Percentiles rank a stretch among this genome's conserved stretches.
Conservation (phyloP, 108 stramenopile genomes). For the Cyclotella baltica region DNA sequence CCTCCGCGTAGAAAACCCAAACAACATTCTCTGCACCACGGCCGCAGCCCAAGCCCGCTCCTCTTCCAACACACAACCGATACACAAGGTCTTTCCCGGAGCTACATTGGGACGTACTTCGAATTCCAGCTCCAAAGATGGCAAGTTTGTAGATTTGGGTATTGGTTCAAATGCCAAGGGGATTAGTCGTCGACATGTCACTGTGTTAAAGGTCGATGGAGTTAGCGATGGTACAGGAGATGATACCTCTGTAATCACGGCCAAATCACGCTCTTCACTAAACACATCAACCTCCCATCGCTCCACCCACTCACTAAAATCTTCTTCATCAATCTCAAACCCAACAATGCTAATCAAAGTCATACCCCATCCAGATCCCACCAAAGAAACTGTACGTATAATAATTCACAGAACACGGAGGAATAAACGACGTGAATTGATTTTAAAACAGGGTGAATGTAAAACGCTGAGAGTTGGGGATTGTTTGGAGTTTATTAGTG, state of each 20-base stretch:
- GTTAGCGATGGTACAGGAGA: too few species aligned
- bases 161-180: conserved; percentile 1
- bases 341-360: conserved; percentile 13
- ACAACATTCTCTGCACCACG: conserved; percentile 24
- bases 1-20: conserved; percentile 18
- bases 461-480: conserved; percentile 29
- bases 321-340: neutral
- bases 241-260: neutral
- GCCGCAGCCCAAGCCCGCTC: conserved; percentile 23
- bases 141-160: conserved; percentile 1
- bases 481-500: conserved; percentile 24
- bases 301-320: neutral
- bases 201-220: neutral
- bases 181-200: conserved; percentile 9
- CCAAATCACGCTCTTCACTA: neutral
- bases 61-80: conserved; percentile 61
- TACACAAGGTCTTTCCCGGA: conserved; percentile 8
- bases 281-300: too few species aligned
- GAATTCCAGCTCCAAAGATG: conserved; percentile 7
- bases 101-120: conserved; percentile 15
- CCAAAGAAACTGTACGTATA: neutral
- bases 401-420: conserved; percentile 17
- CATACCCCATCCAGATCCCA: neutral
- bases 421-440: neutral
- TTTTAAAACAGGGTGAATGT: conserved; percentile 20